Percentiles rank a stretch among this genome's conserved stretches.
Conservation (phyloP, 257 asterid species). For the Solanum okadae region DNA sequence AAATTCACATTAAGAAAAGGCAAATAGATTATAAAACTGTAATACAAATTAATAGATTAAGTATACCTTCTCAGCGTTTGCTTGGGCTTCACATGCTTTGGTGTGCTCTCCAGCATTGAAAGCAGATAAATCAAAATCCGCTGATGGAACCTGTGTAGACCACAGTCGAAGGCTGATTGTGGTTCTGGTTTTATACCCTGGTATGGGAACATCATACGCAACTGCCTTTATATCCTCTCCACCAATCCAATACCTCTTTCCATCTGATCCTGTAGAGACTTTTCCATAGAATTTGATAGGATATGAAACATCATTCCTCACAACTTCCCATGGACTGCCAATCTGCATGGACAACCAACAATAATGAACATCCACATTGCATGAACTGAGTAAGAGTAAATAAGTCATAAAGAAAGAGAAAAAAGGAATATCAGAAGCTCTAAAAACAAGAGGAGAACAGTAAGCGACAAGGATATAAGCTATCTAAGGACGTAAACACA, state of each 20-base stretch:
- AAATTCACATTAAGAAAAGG: neutral
- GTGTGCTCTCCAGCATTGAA: constrained; percentile 71
- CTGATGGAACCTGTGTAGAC: constrained; percentile 73
- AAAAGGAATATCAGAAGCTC: neutral
- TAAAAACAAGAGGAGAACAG: neutral
- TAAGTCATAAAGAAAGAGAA: neutral
- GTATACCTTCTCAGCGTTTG: constrained; percentile 69
- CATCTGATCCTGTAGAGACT: constrained; percentile 55
- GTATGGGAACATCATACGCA: constrained; percentile 81
- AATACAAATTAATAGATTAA: neutral
- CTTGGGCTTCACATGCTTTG: constrained; percentile 62
- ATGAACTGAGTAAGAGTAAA: neutral
- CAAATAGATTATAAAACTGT: neutral
- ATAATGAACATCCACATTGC: neutral
- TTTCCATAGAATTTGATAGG: constrained; percentile 72
- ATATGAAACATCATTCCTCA: constrained; percentile 64
- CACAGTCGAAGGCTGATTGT: constrained; percentile 72
- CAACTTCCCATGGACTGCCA: constrained; percentile 87
- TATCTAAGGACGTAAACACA: neutral
- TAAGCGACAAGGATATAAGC: neutral
- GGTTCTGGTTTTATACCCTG: constrained; percentile 74
- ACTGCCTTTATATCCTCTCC: constrained; percentile 73
- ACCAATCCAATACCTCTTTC: constrained; percentile 74
- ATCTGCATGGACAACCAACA: constrained; percentile 28
- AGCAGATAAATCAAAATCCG: constrained; percentile 47